Evolutionary conservation across 169 alveolate species (phyloP).

Genomic region (Plasmodium reichenowi): DNA sequence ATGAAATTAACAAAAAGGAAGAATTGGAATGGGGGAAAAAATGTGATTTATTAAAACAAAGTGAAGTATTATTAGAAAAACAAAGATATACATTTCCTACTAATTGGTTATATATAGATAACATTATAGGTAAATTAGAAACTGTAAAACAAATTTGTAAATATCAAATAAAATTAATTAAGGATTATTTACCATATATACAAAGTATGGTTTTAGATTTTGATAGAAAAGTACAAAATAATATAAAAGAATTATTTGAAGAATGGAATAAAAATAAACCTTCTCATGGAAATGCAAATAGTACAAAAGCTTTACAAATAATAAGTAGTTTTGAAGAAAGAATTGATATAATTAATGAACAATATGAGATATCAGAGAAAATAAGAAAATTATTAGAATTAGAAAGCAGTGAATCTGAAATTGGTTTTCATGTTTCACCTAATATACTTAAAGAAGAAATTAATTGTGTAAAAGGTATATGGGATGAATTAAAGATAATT

Average conservation of each 20-base stretch:
- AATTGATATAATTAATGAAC: conserved; percentile 32
- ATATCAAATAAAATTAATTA: conserved; percentile 71
- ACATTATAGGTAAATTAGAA: conserved; percentile 94
- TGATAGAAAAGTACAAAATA: conserved; percentile 73
- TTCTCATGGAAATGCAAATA: conserved; percentile 66
- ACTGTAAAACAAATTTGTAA: conserved; percentile 87
- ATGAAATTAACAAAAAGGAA: conserved; percentile 90
- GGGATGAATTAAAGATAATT: conserved; percentile 91
- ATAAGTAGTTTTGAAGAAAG: conserved; percentile 53
- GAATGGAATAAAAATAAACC: conserved; percentile 77
- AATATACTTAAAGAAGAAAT: conserved; percentile 91
- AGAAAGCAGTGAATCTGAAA: conserved; percentile 84
- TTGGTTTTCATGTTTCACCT: conserved; percentile 88
- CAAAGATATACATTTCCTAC: conserved; percentile 93
- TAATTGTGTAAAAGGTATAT: conserved; percentile 90
- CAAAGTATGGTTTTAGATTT: conserved; percentile 60
- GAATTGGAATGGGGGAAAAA: conserved; percentile 89
- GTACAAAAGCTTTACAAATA: conserved; percentile 74
- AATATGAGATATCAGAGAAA: conserved; percentile 59
- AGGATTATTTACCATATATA: conserved; percentile 68
- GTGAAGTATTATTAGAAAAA: conserved; percentile 92
- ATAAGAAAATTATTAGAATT: conserved; percentile 44
- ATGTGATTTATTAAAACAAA: conserved; percentile 90
- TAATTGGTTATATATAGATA: conserved; percentile 94
- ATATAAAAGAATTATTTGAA: conserved; percentile 47